Evolutionary conservation across 495 filamentous ascomycete genomes (phyloP).

Genomic region (Penicillium steckii): DNA sequence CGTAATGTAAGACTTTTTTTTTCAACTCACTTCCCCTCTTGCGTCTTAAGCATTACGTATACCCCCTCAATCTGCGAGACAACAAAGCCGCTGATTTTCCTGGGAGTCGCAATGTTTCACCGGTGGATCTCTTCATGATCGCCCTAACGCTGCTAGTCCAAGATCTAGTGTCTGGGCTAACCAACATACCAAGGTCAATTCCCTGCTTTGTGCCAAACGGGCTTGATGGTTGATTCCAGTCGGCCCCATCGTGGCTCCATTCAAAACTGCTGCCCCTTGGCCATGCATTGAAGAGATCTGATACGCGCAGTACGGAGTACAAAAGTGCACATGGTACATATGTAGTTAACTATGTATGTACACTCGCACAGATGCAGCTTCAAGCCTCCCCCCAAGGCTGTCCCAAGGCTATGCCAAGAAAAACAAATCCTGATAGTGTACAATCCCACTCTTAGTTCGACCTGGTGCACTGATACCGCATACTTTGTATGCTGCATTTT

Average conservation of each 20-base stretch:
- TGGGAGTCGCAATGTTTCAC: constrained; percentile 27
- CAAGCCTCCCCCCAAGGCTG: too few species aligned
- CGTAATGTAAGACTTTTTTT: too few species aligned
- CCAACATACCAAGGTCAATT: constrained; percentile 9
- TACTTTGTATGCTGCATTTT: constrained; percentile 21
- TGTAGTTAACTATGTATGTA: too few species aligned
- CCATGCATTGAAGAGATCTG: not conserved
- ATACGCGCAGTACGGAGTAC: not conserved
- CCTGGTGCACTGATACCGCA: too few species aligned
- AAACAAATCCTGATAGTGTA: too few species aligned
- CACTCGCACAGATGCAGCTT: too few species aligned
- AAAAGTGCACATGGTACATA: not conserved
- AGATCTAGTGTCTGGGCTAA: constrained; percentile 15
- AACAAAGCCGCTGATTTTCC: not conserved
- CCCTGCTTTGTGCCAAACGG: not conserved
- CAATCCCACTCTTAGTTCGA: too few species aligned
- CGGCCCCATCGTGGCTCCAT: not conserved
- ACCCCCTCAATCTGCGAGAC: constrained; percentile 3
- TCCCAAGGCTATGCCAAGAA: too few species aligned
- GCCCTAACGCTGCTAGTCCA: constrained; percentile 20
- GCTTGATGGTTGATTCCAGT: not conserved
- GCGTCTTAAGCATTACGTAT: constrained; percentile 22
- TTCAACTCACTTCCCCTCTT: not conserved
- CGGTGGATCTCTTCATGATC: constrained; percentile 24
- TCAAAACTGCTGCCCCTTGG: not conserved